These are phyloP conservation scores for Aspergillus steynii DNA, from an alignment of 495 filamentous ascomycete genomes.

Conservation along the genomic window DNA sequence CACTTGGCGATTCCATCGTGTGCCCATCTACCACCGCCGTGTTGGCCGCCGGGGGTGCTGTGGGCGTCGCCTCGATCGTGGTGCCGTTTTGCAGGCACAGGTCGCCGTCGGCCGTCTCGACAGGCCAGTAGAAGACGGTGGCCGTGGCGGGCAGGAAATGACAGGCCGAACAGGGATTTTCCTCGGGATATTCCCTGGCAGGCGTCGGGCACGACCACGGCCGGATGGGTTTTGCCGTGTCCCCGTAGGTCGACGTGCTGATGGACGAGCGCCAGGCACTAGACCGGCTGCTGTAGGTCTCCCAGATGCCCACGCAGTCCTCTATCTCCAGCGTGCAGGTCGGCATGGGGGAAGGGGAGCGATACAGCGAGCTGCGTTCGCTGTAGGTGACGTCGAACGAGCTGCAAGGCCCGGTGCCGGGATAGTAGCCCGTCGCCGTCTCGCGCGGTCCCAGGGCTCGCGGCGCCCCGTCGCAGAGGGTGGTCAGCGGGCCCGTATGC, in stretches of 20 bases:
- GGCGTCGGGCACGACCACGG: slow-evolving; percentile 19
- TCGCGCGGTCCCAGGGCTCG: slow-evolving; percentile 26
- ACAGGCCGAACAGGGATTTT: slow-evolving; percentile 23
- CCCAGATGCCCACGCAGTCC: slow-evolving; percentile 29
- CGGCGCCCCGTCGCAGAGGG: slow-evolving; percentile 23
- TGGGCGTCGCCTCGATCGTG: slow-evolving; percentile 20
- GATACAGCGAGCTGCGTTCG: slow-evolving; percentile 13
- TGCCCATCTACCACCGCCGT: slow-evolving; percentile 25
- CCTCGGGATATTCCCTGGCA: slow-evolving; percentile 7
- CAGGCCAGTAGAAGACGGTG: slow-evolving; percentile 34
- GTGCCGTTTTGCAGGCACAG: slow-evolving; percentile 26
- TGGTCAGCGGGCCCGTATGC: slow-evolving; percentile 26
- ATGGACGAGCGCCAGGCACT: slow-evolving; percentile 12
- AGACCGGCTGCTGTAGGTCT: slow-evolving; percentile 20
- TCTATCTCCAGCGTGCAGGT: slow-evolving; percentile 16
- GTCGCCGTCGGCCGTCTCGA: slow-evolving; percentile 23
- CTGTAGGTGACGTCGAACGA: slow-evolving; percentile 11
- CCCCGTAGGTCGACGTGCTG: slow-evolving; percentile 15
- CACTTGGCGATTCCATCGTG: slow-evolving; percentile 25
- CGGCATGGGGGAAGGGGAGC: slow-evolving; percentile 13
- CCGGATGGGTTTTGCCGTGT: slow-evolving; percentile 24
- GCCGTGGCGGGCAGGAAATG: slow-evolving; percentile 29
- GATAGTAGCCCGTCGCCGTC: slow-evolving; percentile 19
- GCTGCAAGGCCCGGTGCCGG: slow-evolving; percentile 24
- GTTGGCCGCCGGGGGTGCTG: slow-evolving; percentile 16